Evolutionary conservation across 805 yeast species (phyloP), one percentile per base, ranked within the genome.

Genomic region (Candida yuanshanica): DNA sequence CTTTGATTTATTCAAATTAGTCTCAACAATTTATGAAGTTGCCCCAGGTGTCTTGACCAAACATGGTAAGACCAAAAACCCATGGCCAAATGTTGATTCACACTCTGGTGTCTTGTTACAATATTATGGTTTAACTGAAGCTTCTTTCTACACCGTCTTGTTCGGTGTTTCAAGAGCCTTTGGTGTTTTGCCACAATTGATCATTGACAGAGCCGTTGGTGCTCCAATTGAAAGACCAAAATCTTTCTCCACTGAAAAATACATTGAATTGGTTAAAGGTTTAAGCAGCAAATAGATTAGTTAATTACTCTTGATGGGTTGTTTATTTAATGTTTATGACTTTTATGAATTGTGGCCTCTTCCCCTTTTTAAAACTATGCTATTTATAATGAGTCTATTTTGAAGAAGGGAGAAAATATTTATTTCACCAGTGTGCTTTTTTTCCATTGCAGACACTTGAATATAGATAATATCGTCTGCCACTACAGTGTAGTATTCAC

Each of bases 231-330:
- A 84, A 73, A 83, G 95, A 72, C 93, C 93, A 70, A 84, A 84
- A 71, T 81, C 95, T 49, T 86, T 88, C 87, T 85, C 95, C 47
- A 87, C 96, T 51, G 91, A 87, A 70, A 88, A 88, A 72, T 86
- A 83, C 75, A 81, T 79, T 62, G 88, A 86, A 74, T 70, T 87
- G 65, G 95, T 83, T 59, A 72, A 75, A 52, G 59, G 64, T 36
- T 55, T 65, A 45, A 50, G 59, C 40, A 49, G 50, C 48, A 50
- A 52, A 45, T 53, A 44, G 42, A 35, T 37, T 33, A 34, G 20
- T 33, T 27, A 20, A 20, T 25, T 20, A 25, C 21, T n/a, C 33
- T 14, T 11, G 27, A 31, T 21, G n/a, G 21, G 5, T 31, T 35
- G 6, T 26, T 31, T 40, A 11, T 32, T 25, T 38, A 20, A 39